Base-by-base conservation (phyloP, 2,329 filamentous ascomycete genomes). In the Trichoderma endophyticum region DNA sequence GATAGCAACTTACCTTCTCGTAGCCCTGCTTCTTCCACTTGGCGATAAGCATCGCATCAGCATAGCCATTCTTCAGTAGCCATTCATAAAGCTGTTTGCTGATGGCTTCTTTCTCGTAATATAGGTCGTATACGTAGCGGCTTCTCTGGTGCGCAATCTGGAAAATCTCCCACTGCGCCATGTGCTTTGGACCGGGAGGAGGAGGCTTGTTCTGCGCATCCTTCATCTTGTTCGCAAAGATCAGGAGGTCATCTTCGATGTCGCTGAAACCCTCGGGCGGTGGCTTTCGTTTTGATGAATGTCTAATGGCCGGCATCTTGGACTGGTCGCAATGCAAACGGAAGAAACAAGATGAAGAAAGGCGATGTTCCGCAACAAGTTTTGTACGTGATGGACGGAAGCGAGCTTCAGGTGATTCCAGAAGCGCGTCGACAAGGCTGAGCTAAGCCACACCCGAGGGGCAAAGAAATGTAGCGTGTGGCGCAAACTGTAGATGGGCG, bases 11-110 rank as follows among this genome's bases (percentile, higher is more conserved):
- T 81, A 93, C 93, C 90, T 98, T 98, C 83, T 99, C 96, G 79
- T 99, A 99, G 18, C 96, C 96, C 79, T 97, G 93, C 85, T 99
- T 99, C 89, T 99, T 99, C 96, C 96, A 99, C 85, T 99, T 99
- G 15, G 96, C 96, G 79, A 99, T 98, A 79, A 99, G 85, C 85
- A 95, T 96, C 60, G 93, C 90, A 83, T 99, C 96, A 6, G 95
- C 96, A 81, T 99, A 98, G 64, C 91, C 91, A 80, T 99, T 98
- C 88, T 99, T 99, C 73, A 99, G 85, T 75, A 98, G 85, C 91
- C 93, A 99, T 77, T 98, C 96, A 83, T 99, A 99, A 24, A 99
- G 86, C 82, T 91, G 86, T 83, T 93, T 95, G 82, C 90, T 93
- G 81, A 99, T 98, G 66, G 95, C 95, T 83, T 98, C 93, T 84